phyloP scores from a whole-genome alignment of 1,284 basidiomycete species.

The Malassezia furfur region DNA sequence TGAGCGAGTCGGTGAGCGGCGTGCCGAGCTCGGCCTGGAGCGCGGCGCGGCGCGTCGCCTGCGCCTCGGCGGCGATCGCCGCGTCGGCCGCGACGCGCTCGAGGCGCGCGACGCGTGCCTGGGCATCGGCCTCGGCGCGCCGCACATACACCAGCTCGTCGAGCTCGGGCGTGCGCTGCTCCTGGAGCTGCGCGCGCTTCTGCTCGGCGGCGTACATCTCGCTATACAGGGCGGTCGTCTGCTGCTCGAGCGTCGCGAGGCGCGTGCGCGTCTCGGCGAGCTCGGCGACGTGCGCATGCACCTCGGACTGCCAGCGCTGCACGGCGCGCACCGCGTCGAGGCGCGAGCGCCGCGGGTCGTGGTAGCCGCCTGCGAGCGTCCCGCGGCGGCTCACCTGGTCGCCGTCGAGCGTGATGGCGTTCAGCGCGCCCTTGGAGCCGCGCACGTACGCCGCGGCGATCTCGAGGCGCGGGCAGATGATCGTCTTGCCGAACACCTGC shows the following conservation, averaged over 20 bases:
- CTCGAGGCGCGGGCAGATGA: conserved; percentile 82
- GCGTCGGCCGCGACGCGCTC: conserved; percentile 64
- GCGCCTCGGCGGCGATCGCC: conserved; percentile 59
- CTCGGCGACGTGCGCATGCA: conserved; percentile 59
- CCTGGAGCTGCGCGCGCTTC: conserved; percentile 63
- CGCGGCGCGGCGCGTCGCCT: conserved; percentile 57
- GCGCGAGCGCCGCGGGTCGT: conserved; percentile 78
- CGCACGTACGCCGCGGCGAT: conserved; percentile 90
- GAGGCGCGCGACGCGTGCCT: conserved; percentile 58
- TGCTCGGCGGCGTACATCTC: conserved; percentile 63
- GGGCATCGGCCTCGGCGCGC: conserved; percentile 64
- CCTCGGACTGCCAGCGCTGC: conserved; percentile 66
- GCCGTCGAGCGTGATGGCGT: conserved; percentile 92
- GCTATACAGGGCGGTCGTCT: conserved; percentile 69
- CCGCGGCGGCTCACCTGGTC: conserved; percentile 97
- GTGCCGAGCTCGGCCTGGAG: conserved; percentile 66
- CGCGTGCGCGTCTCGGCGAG: conserved; percentile 65
- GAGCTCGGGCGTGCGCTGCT: conserved; percentile 60
- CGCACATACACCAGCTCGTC: conserved; percentile 59
- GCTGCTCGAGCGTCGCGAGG: conserved; percentile 69
- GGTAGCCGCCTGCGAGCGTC: conserved; percentile 86
- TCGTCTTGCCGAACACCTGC: conserved; percentile 96
- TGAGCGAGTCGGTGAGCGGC: conserved; percentile 66
- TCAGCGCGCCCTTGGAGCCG: conserved; percentile 67
- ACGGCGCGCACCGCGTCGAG: conserved; percentile 76